These are phyloP conservation scores for Venturiaceae sp. DNA, from an alignment of 2,329 filamentous ascomycete species.

Conservation along the genomic window DNA sequence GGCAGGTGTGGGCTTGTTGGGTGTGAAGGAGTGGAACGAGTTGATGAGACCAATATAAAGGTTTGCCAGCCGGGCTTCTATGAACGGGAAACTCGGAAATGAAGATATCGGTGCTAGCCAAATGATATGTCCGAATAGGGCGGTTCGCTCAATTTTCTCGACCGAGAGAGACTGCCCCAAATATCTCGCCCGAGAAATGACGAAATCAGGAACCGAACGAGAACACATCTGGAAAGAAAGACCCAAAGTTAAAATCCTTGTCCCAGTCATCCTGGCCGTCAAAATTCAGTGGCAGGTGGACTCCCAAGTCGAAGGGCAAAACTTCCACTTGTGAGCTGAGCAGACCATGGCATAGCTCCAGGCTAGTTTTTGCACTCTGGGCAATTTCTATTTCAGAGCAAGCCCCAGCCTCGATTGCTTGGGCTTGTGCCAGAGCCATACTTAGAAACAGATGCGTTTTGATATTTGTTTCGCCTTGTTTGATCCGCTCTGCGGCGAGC, in stretches of 20 bases:
- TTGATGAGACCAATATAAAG: no score
- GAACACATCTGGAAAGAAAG: conserved; percentile 11
- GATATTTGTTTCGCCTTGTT: conserved; percentile 22
- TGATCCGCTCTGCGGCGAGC: conserved; percentile 16
- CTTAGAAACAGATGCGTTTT: conserved; percentile 20
- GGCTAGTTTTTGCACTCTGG: conserved; percentile 11
- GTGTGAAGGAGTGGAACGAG: no score
- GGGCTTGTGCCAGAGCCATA: conserved; percentile 17
- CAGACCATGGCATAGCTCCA: conserved; percentile 11
- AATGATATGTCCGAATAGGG: no score
- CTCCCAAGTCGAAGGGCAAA: background rate
- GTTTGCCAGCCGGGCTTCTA: no score
- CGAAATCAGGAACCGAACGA: no score
- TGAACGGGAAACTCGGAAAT: no score
- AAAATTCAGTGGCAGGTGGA: background rate
- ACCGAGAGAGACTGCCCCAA: no score
- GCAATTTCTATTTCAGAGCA: conserved; percentile 10
- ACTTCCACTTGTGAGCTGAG: background rate
- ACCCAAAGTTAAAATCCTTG: conserved; percentile 9
- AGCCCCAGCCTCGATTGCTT: conserved; percentile 8
- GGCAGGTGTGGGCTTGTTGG: no score
- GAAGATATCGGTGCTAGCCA: no score
- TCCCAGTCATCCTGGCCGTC: background rate
- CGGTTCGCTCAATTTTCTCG: no score
- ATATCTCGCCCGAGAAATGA: no score